These are phyloP conservation scores for Ambrosiella beaveri DNA, from an alignment of 2,329 filamentous ascomycete species.

Conservation along the genomic window DNA sequence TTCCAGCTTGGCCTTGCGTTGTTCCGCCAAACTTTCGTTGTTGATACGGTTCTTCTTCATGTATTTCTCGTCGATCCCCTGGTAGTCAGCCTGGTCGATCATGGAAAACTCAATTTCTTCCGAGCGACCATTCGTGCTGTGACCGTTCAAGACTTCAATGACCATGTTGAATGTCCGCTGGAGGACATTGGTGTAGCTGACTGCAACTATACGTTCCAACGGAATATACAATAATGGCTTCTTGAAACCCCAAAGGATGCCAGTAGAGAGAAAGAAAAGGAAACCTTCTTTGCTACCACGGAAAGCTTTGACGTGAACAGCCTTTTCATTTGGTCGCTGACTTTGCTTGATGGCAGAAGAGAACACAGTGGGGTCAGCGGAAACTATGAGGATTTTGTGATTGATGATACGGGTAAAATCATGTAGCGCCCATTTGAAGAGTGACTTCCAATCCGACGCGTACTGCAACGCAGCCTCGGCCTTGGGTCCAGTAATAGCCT, in stretches of 20 bases:
- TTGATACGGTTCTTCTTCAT: slow-evolving; percentile 43
- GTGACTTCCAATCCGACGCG: slow-evolving; percentile 38
- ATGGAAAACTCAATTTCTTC: slow-evolving; percentile 52
- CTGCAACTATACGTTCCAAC: slow-evolving; percentile 39
- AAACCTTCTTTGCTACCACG: slow-evolving; percentile 52
- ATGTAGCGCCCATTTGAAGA: slow-evolving; percentile 44
- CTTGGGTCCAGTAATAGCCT: slow-evolving; percentile 34
- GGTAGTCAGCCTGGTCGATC: slow-evolving; percentile 52
- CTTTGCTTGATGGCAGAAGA: slow-evolving; percentile 38
- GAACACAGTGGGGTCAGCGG: slow-evolving; percentile 38
- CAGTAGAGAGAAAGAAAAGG: slow-evolving; percentile 47
- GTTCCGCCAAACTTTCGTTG: slow-evolving; percentile 52
- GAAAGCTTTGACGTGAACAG: slow-evolving; percentile 49
- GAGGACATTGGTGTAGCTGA: slow-evolving; percentile 51
- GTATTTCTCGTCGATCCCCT: slow-evolving; percentile 44
- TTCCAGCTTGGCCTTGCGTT: slow-evolving; percentile 45
- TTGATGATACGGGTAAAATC: slow-evolving; percentile 32
- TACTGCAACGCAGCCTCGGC: slow-evolving; percentile 33
- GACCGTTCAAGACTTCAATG: slow-evolving; percentile 36
- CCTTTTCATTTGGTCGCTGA: slow-evolving; percentile 42
- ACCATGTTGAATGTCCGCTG: slow-evolving; percentile 53
- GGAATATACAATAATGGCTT: slow-evolving; percentile 50
- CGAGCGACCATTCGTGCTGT: slow-evolving; percentile 21
- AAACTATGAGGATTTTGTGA: slow-evolving; percentile 31
- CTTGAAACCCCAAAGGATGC: slow-evolving; percentile 54